Base-by-base conservation (phyloP, 176 grass and related monocot genomes). In the Eleusine coracana region DNA sequence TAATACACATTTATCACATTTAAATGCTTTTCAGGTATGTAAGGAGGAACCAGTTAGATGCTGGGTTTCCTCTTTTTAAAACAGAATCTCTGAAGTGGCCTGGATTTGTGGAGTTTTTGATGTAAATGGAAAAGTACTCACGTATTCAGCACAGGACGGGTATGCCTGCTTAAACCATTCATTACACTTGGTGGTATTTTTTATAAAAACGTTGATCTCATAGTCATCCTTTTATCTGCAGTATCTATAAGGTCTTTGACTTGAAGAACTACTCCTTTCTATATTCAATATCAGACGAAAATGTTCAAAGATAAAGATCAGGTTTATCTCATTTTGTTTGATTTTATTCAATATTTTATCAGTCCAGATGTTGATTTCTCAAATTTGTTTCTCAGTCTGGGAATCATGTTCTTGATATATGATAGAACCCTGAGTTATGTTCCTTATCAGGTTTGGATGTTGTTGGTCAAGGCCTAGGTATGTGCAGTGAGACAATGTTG, bases 391-490 rank as follows among this genome's bases (percentile, higher is more conserved):
- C 3, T 67, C 93, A 99, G 96, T 61, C 96, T 93, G 52, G 93
- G 96, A 93, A 96, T 99, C 77, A 99, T 99, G 96, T 86, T 99
- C 37, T 80, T 99, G 85, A 99, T 99, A 87, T 99, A 93, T 77
- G 87, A 99, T 49, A 85, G 91, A 87, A 82, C 70, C 9, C 70
- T 91, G 15, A 81, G 91, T 93, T 86, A 83, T 87, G 96, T 99
- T 83, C 96, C 96, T 71, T 78, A n/a, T n/a, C n/a, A n/a, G n/a
- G n/a, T n/a, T n/a, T n/a, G n/a, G n/a, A n/a, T n/a, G n/a, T n/a
- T n/a, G n/a, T n/a, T n/a, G n/a, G n/a, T n/a, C n/a, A n/a, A n/a
- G n/a, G n/a, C n/a, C n/a, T n/a, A n/a, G n/a, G n/a, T n/a, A n/a
- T n/a, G n/a, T n/a, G n/a, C n/a, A n/a, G n/a, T n/a, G n/a, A n/a